Conservation (phyloP, 2,329 filamentous ascomycete species). For the Monosporascus cannonballus region DNA sequence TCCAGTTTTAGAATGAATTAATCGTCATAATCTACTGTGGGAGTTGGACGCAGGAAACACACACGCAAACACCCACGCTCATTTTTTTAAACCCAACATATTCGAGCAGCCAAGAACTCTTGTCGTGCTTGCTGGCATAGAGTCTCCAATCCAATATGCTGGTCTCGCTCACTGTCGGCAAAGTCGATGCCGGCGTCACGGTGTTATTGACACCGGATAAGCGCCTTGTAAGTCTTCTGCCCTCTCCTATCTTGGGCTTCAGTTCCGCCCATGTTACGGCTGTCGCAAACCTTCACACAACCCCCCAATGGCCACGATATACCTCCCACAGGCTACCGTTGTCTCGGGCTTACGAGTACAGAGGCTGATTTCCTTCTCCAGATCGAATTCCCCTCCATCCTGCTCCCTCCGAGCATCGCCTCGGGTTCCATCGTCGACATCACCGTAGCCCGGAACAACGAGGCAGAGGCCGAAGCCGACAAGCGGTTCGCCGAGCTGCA, state of each 20-base stretch:
- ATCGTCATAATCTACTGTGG: too few relatives aligned
- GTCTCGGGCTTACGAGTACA: not conserved
- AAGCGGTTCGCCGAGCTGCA: slow-evolving; percentile 80
- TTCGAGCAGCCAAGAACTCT: not conserved
- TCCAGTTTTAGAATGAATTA: too few relatives aligned
- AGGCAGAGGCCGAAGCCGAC: slow-evolving; percentile 69
- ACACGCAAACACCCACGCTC: too few relatives aligned
- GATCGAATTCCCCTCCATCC: slow-evolving; percentile 98
- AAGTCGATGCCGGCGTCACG: slow-evolving; percentile 97
- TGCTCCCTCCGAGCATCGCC: slow-evolving; percentile 89
- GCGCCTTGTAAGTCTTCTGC: slow-evolving; percentile 63
- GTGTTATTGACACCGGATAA: slow-evolving; percentile 96
- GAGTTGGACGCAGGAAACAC: too few relatives aligned
- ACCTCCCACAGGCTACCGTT: not conserved
- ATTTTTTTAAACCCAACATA: too few relatives aligned
- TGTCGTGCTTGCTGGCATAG: not conserved
- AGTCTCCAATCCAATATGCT: slow-evolving; percentile 59
- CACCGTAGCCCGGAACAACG: slow-evolving; percentile 79
- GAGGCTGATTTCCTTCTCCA: slow-evolving; percentile 33
- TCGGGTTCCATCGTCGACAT: slow-evolving; percentile 98
- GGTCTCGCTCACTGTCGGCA: slow-evolving; percentile 96
- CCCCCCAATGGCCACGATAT: not conserved
- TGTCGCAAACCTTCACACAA: slow-evolving; percentile 14
- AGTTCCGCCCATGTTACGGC: not conserved
- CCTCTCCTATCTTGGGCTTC: slow-evolving; percentile 1